Conservation (phyloP, 75 land plant genomes). For the Selaginella tamariscina region DNA sequence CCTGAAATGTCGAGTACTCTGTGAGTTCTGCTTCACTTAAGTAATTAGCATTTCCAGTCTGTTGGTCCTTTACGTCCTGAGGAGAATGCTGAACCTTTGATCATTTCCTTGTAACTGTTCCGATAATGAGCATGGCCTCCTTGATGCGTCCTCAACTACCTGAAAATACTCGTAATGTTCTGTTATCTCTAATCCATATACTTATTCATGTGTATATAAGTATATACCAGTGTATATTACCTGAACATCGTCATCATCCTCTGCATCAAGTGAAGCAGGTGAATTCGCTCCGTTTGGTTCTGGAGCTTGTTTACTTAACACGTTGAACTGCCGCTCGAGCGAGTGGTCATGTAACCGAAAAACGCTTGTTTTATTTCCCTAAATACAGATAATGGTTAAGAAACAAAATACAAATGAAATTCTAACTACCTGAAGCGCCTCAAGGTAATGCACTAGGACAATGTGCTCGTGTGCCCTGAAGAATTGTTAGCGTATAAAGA, state of each 20-base stretch:
- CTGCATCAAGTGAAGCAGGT: not conserved
- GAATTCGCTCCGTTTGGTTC: not conserved
- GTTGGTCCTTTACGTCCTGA: too few relatives aligned
- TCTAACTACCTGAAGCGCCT: slow-evolving; percentile 13
- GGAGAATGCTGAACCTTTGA: too few relatives aligned
- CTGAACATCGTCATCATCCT: not conserved
- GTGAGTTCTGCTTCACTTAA: not conserved
- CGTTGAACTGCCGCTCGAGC: not conserved
- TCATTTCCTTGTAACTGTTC: not conserved
- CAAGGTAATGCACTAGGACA: slow-evolving; percentile 11
- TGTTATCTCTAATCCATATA: too few relatives aligned
- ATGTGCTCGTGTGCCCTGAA: slow-evolving; percentile 10
- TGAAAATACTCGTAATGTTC: too few relatives aligned
- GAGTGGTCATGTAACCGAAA: not conserved
- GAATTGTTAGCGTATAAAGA: not conserved
- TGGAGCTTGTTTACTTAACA: not conserved
- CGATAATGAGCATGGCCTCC: not conserved
- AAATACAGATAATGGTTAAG: not conserved
- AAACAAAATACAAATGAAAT: not conserved
- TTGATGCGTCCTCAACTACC: not conserved
- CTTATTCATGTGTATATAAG: too few relatives aligned
- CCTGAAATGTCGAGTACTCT: not conserved
- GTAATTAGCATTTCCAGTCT: not conserved
- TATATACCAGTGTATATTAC: not conserved
- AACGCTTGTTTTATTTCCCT: not conserved